Evolutionary conservation across 345 rosid genomes (phyloP), one percentile per base, ranked within the genome.

Genomic region (Syzygium oleosum): DNA sequence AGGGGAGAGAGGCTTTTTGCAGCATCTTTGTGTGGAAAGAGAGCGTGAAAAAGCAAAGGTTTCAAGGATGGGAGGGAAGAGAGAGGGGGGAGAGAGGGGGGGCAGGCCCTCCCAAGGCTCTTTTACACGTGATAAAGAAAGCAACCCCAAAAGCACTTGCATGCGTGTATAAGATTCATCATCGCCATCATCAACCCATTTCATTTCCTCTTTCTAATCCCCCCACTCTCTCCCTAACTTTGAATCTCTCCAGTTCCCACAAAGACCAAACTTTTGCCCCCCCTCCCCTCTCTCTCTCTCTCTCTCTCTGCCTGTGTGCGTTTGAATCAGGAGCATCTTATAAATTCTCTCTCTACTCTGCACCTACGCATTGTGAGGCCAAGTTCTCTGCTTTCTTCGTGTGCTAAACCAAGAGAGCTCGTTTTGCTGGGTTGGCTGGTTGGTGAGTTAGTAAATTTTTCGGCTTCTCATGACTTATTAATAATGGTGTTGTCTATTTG

Each of bases 101-200:
- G n/a, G 12, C 34, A 29, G 73, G 86, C 38, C 80, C 87, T 55
- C 19, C 52, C 34, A 65, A 19, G 31, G 38, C 17, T 87, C 94
- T 92, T 94, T 95, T 93, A 94, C 99, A 97, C 99, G 98, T 97
- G 99, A 95, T 94, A 94, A 92, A 92, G 98, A 95, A 95, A 92
- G 89, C 98, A 91, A 78, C 34, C 93, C 94, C 91, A 92, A 95
- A 95, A 93, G 95, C 94, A 90, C 90, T 96, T 96, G 99, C 99
- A 95, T 97, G 99, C 99, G 97, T 96, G 97, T 94, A 93, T 91
- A 90, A 95, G 94, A 94, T 90, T 91, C 96, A 89, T 89, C 93
- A 87, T 88, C 95, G 87, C 89, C 95, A 68, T 89, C 95, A 89
- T 87, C 94, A 86, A 52, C 90, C 78, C 52, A 65, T 56, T 61